Percentiles rank a stretch among this genome's conserved stretches.
These are phyloP conservation scores for Cryptococcus sp. DNA, from an alignment of 1,284 basidiomycete genomes.

Conservation along the genomic window DNA sequence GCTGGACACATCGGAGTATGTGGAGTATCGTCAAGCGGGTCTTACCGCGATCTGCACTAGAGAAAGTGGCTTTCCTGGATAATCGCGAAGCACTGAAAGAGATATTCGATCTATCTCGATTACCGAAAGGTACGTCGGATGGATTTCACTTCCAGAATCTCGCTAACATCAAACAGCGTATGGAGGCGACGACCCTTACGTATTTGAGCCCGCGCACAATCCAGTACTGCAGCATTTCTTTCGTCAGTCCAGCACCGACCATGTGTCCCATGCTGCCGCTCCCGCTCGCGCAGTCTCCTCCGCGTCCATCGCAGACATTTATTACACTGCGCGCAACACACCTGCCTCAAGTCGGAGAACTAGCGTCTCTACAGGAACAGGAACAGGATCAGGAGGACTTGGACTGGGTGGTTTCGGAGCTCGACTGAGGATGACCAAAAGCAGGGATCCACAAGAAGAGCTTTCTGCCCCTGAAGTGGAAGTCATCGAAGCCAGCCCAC, in stretches of 20 bases:
- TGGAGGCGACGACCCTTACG: conserved; percentile 32
- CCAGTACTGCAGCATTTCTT: conserved; percentile 35
- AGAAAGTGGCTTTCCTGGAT: conserved; percentile 55
- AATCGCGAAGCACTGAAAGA: conserved; percentile 24
- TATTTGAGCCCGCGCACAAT: conserved; percentile 26
- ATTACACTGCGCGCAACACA: conserved; percentile 43
- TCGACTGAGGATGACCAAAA: conserved; percentile 22
- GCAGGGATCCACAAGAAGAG: not conserved
- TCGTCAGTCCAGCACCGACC: conserved; percentile 16
- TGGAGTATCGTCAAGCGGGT: conserved; percentile 57
- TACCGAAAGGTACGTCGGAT: conserved; percentile 37
- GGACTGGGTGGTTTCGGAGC: conserved; percentile 6
- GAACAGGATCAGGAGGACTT: not conserved
- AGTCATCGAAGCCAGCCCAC: conserved; percentile 1
- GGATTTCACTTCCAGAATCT: not conserved
- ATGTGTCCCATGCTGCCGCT: conserved; percentile 10
- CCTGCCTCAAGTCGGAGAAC: conserved; percentile 21
- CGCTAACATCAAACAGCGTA: conserved; percentile 24
- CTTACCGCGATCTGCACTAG: conserved; percentile 55
- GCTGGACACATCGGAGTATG: conserved; percentile 57
- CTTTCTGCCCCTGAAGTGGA: not conserved
- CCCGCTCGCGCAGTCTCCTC: conserved; percentile 23
- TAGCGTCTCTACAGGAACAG: conserved; percentile 11
- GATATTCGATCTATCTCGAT: conserved; percentile 38
- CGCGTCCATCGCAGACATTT: conserved; percentile 50